Conservation (phyloP, 768 basidiomycete genomes). For the Steccherinum ochraceum region DNA sequence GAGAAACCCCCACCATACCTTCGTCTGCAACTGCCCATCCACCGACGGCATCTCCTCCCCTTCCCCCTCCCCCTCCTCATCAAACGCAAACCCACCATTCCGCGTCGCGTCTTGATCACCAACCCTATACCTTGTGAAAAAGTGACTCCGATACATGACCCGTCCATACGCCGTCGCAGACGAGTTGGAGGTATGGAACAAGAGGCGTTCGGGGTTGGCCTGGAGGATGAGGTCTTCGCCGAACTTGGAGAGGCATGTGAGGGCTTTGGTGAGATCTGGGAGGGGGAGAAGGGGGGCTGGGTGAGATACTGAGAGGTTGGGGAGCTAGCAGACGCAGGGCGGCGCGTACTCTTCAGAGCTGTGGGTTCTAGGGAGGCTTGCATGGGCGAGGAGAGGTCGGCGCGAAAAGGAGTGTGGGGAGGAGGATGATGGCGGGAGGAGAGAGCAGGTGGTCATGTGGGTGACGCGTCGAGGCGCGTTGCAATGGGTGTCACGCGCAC, state of each 20-base stretch:
- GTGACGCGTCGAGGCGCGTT: no score
- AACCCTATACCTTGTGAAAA: constrained; percentile 65
- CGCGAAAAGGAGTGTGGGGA: no score
- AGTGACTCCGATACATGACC: constrained; percentile 60
- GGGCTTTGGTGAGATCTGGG: constrained; percentile 69
- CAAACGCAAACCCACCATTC: constrained; percentile 12
- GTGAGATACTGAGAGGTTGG: background rate
- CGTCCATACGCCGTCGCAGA: constrained; percentile 79
- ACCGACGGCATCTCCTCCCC: constrained; percentile 34
- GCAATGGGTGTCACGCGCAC: no score
- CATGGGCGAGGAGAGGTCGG: no score
- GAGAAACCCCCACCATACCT: constrained; percentile 35
- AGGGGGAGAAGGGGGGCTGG: background rate
- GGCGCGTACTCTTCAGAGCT: constrained; percentile 40
- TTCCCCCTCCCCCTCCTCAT: no score
- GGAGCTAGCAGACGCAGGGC: background rate
- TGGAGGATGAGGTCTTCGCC: constrained; percentile 75
- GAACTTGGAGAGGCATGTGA: constrained; percentile 74
- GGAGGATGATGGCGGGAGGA: no score
- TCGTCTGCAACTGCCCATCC: constrained; percentile 63
- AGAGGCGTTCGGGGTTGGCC: constrained; percentile 52
- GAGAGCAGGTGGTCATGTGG: no score
- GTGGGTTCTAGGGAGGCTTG: constrained; percentile 60
- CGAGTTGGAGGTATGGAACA: constrained; percentile 71
- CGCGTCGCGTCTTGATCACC: constrained; percentile 10